phyloP scores from a whole-genome alignment of 1,139 yeast species.

The Taphrina flavorubra region DNA sequence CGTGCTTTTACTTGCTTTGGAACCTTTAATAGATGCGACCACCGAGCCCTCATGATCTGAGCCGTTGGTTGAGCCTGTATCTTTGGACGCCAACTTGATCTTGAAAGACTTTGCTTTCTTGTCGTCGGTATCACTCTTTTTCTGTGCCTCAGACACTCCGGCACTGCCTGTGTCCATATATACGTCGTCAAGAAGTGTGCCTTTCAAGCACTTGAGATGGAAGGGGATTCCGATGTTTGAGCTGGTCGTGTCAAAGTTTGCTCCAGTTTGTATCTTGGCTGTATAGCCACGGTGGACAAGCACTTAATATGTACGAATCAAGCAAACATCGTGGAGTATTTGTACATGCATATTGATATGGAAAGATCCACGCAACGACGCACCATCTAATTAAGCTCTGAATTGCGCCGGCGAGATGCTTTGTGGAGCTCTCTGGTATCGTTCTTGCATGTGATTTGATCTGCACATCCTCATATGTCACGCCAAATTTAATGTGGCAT shows the following conservation, averaged over 20 bases:
- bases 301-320: too few species aligned
- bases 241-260: too few species aligned
- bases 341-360: too few species aligned
- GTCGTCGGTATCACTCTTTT: constrained; percentile 6
- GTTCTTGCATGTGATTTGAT: not conserved
- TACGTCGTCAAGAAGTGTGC: not conserved
- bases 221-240: too few species aligned
- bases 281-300: too few species aligned
- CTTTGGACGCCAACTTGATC: constrained; percentile 5
- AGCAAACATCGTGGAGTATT: too few species aligned
- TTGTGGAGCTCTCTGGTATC: too few species aligned
- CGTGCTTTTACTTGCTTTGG: constrained; percentile 19
- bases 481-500: not conserved
- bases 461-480: not conserved
- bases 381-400: too few species aligned
- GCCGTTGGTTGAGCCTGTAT: constrained; percentile 9
- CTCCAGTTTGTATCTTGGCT: too few species aligned
- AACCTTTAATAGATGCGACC: constrained; percentile 3
- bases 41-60: constrained; percentile 27
- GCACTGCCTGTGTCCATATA: not conserved
- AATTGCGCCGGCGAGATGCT: too few species aligned
- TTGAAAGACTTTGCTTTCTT: constrained; percentile 12
- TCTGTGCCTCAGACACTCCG: not conserved
- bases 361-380: too few species aligned
- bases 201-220: too few species aligned